These are phyloP conservation scores for Ottelia alismoides DNA, from an alignment of 106 monocot genomes.

Conservation along the genomic window DNA sequence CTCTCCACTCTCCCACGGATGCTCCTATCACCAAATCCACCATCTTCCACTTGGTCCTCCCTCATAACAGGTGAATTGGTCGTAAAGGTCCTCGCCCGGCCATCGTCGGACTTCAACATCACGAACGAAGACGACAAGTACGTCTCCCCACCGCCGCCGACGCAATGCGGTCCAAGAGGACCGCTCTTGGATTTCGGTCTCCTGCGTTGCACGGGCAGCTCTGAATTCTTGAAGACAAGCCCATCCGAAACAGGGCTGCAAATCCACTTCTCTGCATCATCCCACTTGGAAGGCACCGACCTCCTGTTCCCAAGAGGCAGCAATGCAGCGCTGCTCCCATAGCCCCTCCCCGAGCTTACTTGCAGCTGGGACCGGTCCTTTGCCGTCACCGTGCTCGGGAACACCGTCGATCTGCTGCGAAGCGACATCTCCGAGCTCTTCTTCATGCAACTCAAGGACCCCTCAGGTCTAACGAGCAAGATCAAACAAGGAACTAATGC, in stretches of 20 bases:
- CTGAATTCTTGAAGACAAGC: conserved; percentile 16
- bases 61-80: conserved; percentile 53
- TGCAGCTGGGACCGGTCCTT: conserved; percentile 26
- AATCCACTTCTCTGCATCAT: conserved; percentile 98
- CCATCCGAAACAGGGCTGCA: conserved; percentile 68
- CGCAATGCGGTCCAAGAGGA: conserved; percentile 48
- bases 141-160: conserved; percentile 3
- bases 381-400: conserved; percentile 30
- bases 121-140: conserved; percentile 30
- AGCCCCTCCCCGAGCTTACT: conserved; percentile 14
- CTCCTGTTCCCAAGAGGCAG: conserved; percentile 55
- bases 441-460: conserved; percentile 5
- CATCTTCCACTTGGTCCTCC: conserved; percentile 50
- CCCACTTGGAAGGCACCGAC: conserved; percentile 90
- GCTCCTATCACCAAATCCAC: conserved; percentile 16
- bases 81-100: conserved; percentile 28
- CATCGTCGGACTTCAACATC: conserved; percentile 32
- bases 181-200: conserved; percentile 93
- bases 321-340: conserved; percentile 21
- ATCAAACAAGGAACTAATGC: too few relatives aligned
- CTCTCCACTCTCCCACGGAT: conserved; percentile 8
- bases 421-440: conserved; percentile 1
- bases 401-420: conserved; percentile 26
- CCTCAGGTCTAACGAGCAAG: too few relatives aligned
- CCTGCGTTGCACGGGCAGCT: conserved; percentile 38